These are phyloP conservation scores for Carex kokanica DNA, from an alignment of 176 grass and related monocot genomes.

Conservation along the genomic window DNA sequence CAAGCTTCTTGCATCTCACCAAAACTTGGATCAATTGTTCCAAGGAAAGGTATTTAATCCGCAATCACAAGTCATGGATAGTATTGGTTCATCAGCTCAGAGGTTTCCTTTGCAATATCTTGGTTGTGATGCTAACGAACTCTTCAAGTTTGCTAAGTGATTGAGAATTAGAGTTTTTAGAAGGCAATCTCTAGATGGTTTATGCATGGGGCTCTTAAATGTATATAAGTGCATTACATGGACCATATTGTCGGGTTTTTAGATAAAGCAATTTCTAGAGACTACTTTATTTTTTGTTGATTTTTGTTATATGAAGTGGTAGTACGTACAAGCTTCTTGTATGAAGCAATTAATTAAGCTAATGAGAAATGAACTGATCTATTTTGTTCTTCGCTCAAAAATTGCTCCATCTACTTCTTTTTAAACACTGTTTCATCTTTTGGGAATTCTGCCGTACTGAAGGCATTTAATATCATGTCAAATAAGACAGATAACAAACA, in stretches of 20 bases:
- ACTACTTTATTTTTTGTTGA: constrained; percentile 21
- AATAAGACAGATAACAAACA: constrained; percentile 15
- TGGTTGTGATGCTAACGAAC: constrained; percentile 43
- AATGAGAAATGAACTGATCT: constrained; percentile 24
- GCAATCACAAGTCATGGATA: constrained; percentile 54
- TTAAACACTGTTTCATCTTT: neutral
- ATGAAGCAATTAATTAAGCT: neutral
- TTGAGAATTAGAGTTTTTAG: constrained; percentile 26
- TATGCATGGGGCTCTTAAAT: constrained; percentile 36
- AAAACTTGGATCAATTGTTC: constrained; percentile 79
- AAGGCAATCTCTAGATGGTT: constrained; percentile 32
- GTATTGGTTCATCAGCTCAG: constrained; percentile 37
- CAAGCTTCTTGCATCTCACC: constrained; percentile 93
- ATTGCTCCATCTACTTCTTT: neutral
- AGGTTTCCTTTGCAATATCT: constrained; percentile 67
- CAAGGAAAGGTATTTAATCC: constrained; percentile 45
- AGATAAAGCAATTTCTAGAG: constrained; percentile 17
- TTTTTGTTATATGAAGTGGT: constrained; percentile 22
- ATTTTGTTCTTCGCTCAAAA: neutral
- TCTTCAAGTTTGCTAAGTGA: constrained; percentile 83
- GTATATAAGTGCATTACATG: constrained; percentile 39
- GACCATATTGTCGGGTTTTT: constrained; percentile 32
- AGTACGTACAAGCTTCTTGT: constrained; percentile 19
- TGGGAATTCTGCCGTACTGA: neutral
- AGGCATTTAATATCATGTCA: constrained; percentile 1